A percentile compares a stretch with the other conserved stretches of the same genome.
These are phyloP conservation scores for Hygrocybe coccinea DNA, from an alignment of 768 basidiomycete genomes.

Conservation along the genomic window DNA sequence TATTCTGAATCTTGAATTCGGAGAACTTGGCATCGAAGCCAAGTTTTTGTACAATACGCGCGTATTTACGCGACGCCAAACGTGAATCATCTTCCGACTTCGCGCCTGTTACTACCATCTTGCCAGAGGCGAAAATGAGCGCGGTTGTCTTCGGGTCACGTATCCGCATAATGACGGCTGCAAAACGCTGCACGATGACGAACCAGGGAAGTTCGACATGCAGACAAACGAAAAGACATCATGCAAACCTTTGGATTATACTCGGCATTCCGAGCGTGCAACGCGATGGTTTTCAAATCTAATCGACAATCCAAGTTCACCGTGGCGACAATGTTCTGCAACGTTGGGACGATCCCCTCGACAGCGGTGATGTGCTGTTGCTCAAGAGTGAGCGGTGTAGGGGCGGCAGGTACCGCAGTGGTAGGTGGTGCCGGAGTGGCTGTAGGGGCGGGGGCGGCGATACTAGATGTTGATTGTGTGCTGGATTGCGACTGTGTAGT, in stretches of 20 bases:
- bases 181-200: slow-evolving; percentile 81
- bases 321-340: slow-evolving; percentile 99
- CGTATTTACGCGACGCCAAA: slow-evolving; percentile 96
- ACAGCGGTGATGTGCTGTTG: slow-evolving; percentile 95
- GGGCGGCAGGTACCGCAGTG: slow-evolving; percentile 54
- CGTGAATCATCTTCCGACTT: slow-evolving; percentile 98
- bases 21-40: slow-evolving; percentile 99
- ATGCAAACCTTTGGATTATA: slow-evolving; percentile 99
- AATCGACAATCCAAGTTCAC: slow-evolving; percentile 96
- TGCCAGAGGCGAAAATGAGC: slow-evolving; percentile 98
- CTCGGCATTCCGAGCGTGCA: slow-evolving; percentile 97
- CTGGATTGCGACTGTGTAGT: slow-evolving; percentile 29
- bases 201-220: slow-evolving; percentile 54
- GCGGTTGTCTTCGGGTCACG: slow-evolving; percentile 99
- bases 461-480: slow-evolving; percentile 22
- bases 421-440: slow-evolving; percentile 51
- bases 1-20: slow-evolving; percentile 99
- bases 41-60: slow-evolving; percentile 97
- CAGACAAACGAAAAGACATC: slow-evolving; percentile 39
- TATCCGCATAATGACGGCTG: slow-evolving; percentile 99
- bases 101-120: slow-evolving; percentile 99
- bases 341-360: slow-evolving; percentile 96
- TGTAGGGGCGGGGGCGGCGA: slow-evolving; percentile 25
- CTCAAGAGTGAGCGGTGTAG: slow-evolving; percentile 74
- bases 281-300: slow-evolving; percentile 96